A percentile compares a stretch with the other conserved stretches of the same genome.
These are phyloP conservation scores for Neopestalotiopsis sp. DNA, from an alignment of 2,329 filamentous ascomycete species.

Conservation along the genomic window DNA sequence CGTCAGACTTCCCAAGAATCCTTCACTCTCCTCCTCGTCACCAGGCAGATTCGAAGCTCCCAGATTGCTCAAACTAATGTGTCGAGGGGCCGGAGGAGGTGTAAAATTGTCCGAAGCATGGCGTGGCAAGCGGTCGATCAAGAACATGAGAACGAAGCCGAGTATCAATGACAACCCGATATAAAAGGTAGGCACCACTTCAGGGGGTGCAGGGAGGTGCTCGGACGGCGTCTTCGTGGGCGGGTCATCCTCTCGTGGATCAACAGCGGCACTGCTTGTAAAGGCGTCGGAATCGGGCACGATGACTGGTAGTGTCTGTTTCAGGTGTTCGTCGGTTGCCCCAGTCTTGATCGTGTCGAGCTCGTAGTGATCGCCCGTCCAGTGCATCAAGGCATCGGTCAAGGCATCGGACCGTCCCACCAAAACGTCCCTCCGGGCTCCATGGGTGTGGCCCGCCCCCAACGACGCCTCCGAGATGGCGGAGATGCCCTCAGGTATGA, in stretches of 20 bases:
- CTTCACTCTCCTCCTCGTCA: constrained; percentile 62
- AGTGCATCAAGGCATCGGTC: constrained; percentile 2
- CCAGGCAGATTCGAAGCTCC: constrained; percentile 54
- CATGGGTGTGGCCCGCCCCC: constrained; percentile 26
- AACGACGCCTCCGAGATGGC: constrained; percentile 72
- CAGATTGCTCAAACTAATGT: constrained; percentile 88
- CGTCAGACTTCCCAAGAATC: constrained; percentile 64
- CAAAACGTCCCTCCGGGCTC: constrained; percentile 4
- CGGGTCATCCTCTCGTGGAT: constrained; percentile 20
- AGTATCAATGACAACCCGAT: constrained; percentile 86
- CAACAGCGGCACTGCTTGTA: not conserved
- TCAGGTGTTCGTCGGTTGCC: not conserved
- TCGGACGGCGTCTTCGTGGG: constrained; percentile 44
- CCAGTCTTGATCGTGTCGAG: not conserved
- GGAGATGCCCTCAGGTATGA: constrained; percentile 95
- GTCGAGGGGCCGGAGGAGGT: constrained; percentile 71
- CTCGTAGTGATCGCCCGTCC: not conserved
- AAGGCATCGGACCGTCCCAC: not conserved
- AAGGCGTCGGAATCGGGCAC: constrained; percentile 3
- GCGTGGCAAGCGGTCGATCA: constrained; percentile 85
- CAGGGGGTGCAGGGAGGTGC: constrained; percentile 15
- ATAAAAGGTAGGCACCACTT: constrained; percentile 68
- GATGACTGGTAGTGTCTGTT: constrained; percentile 13
- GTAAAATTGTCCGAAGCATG: constrained; percentile 72
- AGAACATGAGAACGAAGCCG: constrained; percentile 95